Evolutionary conservation across 2,329 filamentous ascomycete genomes (phyloP).

Genomic region (Trichophyton mentagrophytes): DNA sequence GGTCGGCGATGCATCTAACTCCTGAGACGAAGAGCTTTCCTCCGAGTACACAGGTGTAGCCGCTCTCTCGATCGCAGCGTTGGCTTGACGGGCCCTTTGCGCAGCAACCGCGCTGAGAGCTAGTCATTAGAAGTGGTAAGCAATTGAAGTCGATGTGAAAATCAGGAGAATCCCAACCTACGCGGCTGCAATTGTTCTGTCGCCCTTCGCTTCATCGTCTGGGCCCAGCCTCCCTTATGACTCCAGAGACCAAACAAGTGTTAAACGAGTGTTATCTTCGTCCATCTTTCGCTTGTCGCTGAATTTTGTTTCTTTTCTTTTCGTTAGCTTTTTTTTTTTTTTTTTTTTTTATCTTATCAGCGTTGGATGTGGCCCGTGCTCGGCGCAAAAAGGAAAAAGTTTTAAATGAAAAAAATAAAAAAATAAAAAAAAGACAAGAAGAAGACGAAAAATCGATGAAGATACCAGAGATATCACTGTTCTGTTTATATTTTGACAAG

Average conservation of each 20-base stretch:
- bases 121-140: slow-evolving; percentile 2
- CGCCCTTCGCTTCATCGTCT: slow-evolving; percentile 12
- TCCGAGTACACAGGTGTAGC: slow-evolving; percentile 8
- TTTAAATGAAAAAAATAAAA: neutral
- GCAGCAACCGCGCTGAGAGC: slow-evolving; percentile 32
- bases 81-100: slow-evolving; percentile 25
- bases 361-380: slow-evolving; percentile 27
- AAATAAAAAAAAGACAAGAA: no score
- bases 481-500: neutral
- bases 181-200: slow-evolving; percentile 8
- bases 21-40: slow-evolving; percentile 26
- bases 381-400: slow-evolving; percentile 24
- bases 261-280: no score
- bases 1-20: slow-evolving; percentile 20
- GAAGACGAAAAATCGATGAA: neutral
- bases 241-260: no score
- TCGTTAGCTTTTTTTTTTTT: neutral
- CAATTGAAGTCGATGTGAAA: neutral
- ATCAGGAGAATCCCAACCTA: neutral
- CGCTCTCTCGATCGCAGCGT: slow-evolving; percentile 19
- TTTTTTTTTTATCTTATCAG: neutral
- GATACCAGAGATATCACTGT: neutral
- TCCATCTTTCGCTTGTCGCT: no score
- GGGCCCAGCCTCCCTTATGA: neutral
- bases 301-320: neutral